Evolutionary conservation across 306 rosid species (phyloP), one percentile per base, ranked within the genome.

Genomic region (Cyamopsis tetragonoloba): DNA sequence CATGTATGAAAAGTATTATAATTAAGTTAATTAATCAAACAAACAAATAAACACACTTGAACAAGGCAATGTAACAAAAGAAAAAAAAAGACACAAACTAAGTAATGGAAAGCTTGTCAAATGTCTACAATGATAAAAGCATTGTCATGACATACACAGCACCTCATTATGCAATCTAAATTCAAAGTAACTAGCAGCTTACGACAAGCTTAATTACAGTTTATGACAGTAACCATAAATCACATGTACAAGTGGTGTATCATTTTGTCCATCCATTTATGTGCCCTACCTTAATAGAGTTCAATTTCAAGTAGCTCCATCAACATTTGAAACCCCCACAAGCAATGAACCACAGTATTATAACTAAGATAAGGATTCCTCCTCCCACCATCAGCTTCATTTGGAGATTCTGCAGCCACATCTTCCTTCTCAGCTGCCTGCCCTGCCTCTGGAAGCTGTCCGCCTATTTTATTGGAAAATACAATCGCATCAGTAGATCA

Each of bases 371-470:
- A 62, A 93, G 66, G 71, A 93, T 49, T 48, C 80, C 95, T 43
- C 97, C 97, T 50, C 89, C 95, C 20, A 88, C 83, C 86, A 93
- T 86, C 80, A 93, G 86, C 83, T 93, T 93, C 96, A 93, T 81
- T 35, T 73, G 95, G 71, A 93, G 86, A 81, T 77, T 88, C 85
- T 93, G 98, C 77, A 93, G 86, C 98, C 96, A 93, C 97, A 93
- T 93, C 79, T 86, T 93, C 59, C 98, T 75, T 46, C 98, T 86
- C 38, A 93, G 80, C 64, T 88, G 93, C 83, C 97, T 83, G 17
- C 98, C 98, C 80, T 93, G 98, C 86, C 98, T 88, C 76, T 93
- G 98, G 75, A 93, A 93, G 85, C 96, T 93, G 69, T 93, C 98
- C 12, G 98, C 98, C 98, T 93, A 74, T 78, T 70, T 67, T 53